Evolutionary conservation across 306 rosid genomes (phyloP).

Genomic region (Dalbergia cochinchinensis): DNA sequence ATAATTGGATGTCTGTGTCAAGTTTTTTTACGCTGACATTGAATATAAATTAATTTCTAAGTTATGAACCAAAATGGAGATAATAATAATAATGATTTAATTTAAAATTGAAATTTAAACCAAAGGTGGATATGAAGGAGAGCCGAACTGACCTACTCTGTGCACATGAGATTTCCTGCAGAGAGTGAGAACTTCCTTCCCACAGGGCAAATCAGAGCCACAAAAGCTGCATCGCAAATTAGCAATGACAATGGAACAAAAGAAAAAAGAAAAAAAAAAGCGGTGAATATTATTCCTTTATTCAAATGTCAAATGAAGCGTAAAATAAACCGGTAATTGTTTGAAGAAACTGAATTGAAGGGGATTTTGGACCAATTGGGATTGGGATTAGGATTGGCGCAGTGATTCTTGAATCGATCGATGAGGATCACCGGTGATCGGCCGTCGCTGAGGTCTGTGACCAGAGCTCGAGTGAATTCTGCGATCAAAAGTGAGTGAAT

Average conservation of each 20-base stretch:
- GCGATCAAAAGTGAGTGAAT: constrained; percentile 4
- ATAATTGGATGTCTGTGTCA: no score
- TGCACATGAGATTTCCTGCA: constrained; percentile 62
- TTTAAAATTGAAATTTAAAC: not conserved
- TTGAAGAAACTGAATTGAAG: constrained; percentile 22
- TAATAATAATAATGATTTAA: not conserved
- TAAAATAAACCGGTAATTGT: not conserved
- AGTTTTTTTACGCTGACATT: no score
- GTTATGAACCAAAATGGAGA: not conserved
- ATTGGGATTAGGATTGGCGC: constrained; percentile 52
- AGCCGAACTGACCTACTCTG: constrained; percentile 61
- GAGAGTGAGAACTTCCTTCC: constrained; percentile 75
- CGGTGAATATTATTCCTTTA: no score
- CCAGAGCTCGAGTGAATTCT: constrained; percentile 69
- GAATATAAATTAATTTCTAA: no score
- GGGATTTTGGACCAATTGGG: constrained; percentile 61
- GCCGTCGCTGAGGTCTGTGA: constrained; percentile 61
- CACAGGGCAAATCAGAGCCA: constrained; percentile 60
- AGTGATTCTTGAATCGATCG: constrained; percentile 73
- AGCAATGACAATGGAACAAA: not conserved
- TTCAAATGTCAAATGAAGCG: not conserved
- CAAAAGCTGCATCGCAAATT: constrained; percentile 62
- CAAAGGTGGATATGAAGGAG: not conserved
- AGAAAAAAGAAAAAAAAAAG: not conserved
- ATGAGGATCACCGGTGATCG: constrained; percentile 67